Evolutionary conservation across 2,329 filamentous ascomycete genomes (phyloP).

Genomic region (Penicillium sclerotiorum): DNA sequence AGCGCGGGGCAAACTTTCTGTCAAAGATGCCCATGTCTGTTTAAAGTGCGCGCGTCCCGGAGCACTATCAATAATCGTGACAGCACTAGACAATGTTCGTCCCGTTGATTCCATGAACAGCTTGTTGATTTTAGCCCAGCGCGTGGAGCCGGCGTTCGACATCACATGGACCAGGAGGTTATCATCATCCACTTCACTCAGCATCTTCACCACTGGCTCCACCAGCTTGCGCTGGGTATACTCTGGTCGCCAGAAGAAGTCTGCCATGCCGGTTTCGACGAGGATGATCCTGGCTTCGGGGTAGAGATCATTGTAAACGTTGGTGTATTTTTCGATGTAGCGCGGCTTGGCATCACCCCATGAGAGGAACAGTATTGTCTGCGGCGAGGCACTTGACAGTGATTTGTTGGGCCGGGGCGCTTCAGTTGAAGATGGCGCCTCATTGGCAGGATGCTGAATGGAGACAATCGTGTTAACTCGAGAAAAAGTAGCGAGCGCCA

Average conservation of each 20-base stretch:
- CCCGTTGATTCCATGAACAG: neutral
- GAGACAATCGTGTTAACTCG: neutral
- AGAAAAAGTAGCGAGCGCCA: neutral
- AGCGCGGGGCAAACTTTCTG: neutral
- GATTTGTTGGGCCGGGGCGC: neutral
- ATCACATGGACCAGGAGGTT: neutral
- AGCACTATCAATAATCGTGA: neutral
- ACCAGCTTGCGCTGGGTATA: neutral
- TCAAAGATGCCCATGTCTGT: neutral
- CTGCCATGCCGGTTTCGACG: neutral
- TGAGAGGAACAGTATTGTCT: neutral
- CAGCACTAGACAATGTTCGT: neutral
- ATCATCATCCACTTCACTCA: neutral
- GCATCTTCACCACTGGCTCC: neutral
- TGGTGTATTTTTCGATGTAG: neutral
- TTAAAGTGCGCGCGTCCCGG: neutral
- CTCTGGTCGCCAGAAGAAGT: neutral
- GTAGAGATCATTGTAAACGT: neutral
- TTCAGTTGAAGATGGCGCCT: neutral
- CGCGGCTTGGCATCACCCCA: neutral
- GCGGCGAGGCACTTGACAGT: neutral
- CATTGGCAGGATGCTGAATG: neutral
- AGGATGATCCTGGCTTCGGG: neutral
- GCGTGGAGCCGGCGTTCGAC: neutral
- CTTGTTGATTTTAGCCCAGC: conserved; percentile 1